These are phyloP conservation scores for Xylariales sp. DNA, from an alignment of 2,329 filamentous ascomycete species.

Conservation along the genomic window DNA sequence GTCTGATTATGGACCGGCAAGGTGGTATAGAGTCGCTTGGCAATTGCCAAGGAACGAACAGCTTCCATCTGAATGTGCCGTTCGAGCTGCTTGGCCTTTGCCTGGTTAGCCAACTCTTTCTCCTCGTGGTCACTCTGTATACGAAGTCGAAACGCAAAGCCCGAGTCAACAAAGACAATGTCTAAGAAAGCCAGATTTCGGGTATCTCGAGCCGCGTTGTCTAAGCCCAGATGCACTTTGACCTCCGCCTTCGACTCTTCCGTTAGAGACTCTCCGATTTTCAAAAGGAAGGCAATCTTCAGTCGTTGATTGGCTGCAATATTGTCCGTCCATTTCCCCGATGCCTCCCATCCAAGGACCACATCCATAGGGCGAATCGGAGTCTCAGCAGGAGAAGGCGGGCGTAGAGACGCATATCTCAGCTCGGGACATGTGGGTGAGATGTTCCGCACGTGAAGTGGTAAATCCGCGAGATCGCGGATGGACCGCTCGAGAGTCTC, in stretches of 20 bases:
- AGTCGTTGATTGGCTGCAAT: conserved; percentile 86
- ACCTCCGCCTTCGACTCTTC: conserved; percentile 55
- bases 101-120: conserved; percentile 69
- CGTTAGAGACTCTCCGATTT: conserved; percentile 69
- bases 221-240: conserved; percentile 70
- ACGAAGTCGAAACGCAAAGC: conserved; percentile 74
- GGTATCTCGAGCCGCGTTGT: conserved; percentile 64
- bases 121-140: conserved; percentile 88
- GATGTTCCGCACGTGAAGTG: conserved; percentile 79
- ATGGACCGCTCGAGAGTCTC: conserved; percentile 70
- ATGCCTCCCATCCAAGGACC: conserved; percentile 87
- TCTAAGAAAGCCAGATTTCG: conserved; percentile 82
- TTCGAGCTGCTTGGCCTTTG: conserved; percentile 68
- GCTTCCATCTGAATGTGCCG: conserved; percentile 63
- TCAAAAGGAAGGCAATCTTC: conserved; percentile 84
- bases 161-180: conserved; percentile 66
- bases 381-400: conserved; percentile 40
- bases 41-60: conserved; percentile 62
- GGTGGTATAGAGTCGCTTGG: conserved; percentile 68
- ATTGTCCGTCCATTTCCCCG: conserved; percentile 89
- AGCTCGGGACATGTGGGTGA: conserved; percentile 67
- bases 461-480: conserved; percentile 73
- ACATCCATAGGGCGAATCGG: conserved; percentile 63
- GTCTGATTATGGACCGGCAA: conserved; percentile 77
- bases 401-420: conserved; percentile 63